These are phyloP conservation scores for Nakazawaea peltata DNA, from an alignment of 805 yeast species.

Conservation along the genomic window DNA sequence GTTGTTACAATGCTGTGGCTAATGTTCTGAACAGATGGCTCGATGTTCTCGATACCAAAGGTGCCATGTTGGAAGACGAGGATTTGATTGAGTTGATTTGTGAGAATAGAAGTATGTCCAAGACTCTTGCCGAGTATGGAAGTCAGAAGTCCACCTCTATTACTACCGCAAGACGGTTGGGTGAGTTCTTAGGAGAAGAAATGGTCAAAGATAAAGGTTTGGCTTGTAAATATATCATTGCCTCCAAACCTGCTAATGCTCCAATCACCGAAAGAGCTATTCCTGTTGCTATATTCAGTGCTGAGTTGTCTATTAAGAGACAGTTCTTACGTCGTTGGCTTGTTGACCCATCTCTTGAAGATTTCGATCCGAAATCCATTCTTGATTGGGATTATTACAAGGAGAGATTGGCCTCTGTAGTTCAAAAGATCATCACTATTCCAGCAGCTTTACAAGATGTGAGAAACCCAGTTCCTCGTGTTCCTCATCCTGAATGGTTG, in stretches of 20 bases:
- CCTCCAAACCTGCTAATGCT: slow-evolving; percentile 72
- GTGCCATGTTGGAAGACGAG: slow-evolving; percentile 82
- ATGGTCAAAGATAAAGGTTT: slow-evolving; percentile 96
- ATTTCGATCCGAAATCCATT: slow-evolving; percentile 81
- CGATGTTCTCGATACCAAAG: slow-evolving; percentile 84
- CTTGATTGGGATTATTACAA: slow-evolving; percentile 92
- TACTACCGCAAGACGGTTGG: slow-evolving; percentile 88
- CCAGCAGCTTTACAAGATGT: slow-evolving; percentile 95
- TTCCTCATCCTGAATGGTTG: slow-evolving; percentile 92
- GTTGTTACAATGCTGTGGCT: slow-evolving; percentile 86
- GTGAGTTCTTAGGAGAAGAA: slow-evolving; percentile 91
- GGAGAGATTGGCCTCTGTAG: slow-evolving; percentile 85
- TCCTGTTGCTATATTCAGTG: slow-evolving; percentile 92
- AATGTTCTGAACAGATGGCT: slow-evolving; percentile 93
- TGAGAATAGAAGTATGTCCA: slow-evolving; percentile 94
- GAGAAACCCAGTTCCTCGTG: slow-evolving; percentile 88
- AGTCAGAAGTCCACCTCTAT: slow-evolving; percentile 90
- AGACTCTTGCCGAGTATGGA: slow-evolving; percentile 81
- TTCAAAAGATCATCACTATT: slow-evolving; percentile 90
- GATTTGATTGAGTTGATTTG: slow-evolving; percentile 92
- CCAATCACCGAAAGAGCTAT: slow-evolving; percentile 96
- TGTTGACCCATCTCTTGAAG: slow-evolving; percentile 63
- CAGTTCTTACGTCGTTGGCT: slow-evolving; percentile 82
- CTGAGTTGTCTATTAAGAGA: slow-evolving; percentile 64
- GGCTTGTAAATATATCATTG: slow-evolving; percentile 89